phyloP scores from a whole-genome alignment of 129 eudicot species.

The Escallonia herrerae region DNA sequence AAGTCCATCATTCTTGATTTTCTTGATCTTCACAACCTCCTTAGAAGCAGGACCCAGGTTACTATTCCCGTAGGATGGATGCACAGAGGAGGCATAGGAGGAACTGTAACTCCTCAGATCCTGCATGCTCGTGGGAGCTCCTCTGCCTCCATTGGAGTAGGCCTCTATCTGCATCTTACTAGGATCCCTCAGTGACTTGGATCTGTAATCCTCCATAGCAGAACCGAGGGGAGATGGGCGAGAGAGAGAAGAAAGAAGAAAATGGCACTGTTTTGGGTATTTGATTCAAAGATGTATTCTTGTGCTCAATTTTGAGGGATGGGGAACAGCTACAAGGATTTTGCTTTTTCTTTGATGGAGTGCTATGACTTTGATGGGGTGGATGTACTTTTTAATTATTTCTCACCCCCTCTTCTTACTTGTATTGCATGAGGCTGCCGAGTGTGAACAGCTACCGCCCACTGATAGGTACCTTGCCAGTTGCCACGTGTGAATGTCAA shows the following conservation, averaged over 20 bases:
- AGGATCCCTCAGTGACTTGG: constrained; percentile 27
- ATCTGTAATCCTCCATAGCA: constrained; percentile 63
- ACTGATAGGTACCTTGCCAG: not conserved
- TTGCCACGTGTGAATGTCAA: not conserved
- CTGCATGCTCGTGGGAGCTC: constrained; percentile 36
- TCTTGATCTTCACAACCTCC: constrained; percentile 22
- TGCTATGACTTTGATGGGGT: not conserved
- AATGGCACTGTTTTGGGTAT: no score
- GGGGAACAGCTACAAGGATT: no score
- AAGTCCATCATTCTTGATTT: constrained; percentile 7
- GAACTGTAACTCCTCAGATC: constrained; percentile 48
- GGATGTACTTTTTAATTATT: not conserved
- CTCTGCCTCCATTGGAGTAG: constrained; percentile 6
- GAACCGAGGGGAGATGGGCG: not conserved
- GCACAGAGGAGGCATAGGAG: constrained; percentile 20
- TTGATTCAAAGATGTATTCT: no score
- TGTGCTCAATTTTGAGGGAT: no score
- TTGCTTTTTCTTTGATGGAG: not conserved
- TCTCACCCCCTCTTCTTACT: not conserved
- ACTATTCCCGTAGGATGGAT: constrained; percentile 4
- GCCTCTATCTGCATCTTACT: constrained; percentile 23
- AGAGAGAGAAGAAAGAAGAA: not conserved
- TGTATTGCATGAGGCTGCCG: not conserved
- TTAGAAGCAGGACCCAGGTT: constrained; percentile 1
- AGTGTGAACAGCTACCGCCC: not conserved